Base-by-base conservation (phyloP, 345 rosid species). In the Bruguiera sexangula region DNA sequence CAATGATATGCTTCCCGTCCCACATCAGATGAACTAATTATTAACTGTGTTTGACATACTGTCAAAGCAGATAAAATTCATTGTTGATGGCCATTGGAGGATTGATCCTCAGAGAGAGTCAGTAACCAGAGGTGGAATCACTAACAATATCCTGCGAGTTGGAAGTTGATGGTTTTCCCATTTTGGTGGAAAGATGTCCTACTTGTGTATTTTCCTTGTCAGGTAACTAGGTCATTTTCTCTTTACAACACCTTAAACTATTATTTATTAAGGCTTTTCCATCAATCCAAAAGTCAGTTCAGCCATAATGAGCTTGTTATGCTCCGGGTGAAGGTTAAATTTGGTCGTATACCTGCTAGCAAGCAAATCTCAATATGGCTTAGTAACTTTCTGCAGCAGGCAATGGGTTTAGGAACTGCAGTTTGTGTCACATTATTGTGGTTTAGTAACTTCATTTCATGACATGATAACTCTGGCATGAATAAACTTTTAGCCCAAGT, bases 71-170 rank as follows among this genome's bases (percentile, higher is more conserved):
- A 85, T 95, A 68, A 95, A 95, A 75, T 95, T 95, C 79, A 75
- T 94, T 16, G 88, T 94, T 63, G 98, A 91, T 43, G 96, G 89
- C 37, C 84, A 87, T 27, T 95, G 97, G 98, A 84, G 15, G 61
- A 68, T 78, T 22, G 93, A 94, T 84, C 88, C 90, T 46, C 75
- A 80, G 66, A 82, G 72, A 80, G 96, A 91, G 68, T 75, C 85
- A 1, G 84, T 85, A 57, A 84, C 80, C 72, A 71, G 21, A 72
- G 85, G 83, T 71, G 79, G 86, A 76, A 80, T 91, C 67, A 77
- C 76, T 62, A 95, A 95, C 87, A 95, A 91, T 76, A 75, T 92
- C 75, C 86, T 95, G 60, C 85, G 65, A 73, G 96, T 95, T 16
- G 75, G 76, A 18, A 43, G 82, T 74, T 85, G 78, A 81, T 48